These are phyloP conservation scores for Leishmania martiniquensis DNA, from an alignment of 208 protist genomes.

Conservation along the genomic window DNA sequence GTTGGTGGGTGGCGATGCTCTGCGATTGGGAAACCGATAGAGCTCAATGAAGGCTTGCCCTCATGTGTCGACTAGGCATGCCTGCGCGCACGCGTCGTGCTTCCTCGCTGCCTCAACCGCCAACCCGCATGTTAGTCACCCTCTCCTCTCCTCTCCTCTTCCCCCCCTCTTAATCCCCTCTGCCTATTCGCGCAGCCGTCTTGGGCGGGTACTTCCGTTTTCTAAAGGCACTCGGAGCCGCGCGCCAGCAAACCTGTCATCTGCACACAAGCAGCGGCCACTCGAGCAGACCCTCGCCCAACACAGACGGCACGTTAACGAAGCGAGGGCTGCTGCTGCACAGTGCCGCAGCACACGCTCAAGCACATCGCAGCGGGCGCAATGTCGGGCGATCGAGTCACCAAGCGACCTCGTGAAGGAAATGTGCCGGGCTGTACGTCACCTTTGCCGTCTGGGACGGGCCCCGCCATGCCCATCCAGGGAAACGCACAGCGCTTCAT, in stretches of 20 bases:
- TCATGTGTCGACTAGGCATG: neutral
- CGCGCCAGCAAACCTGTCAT: neutral
- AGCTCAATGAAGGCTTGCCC: neutral
- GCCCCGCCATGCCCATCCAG: conserved; percentile 9
- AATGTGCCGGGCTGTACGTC: neutral
- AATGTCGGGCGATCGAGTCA: neutral
- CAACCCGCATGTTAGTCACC: neutral
- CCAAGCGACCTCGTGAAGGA: conserved; percentile 13
- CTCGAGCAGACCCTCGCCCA: neutral
- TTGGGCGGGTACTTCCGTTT: neutral
- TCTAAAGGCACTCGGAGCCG: neutral
- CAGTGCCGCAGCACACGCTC: neutral
- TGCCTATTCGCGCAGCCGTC: neutral
- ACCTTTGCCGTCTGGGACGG: neutral
- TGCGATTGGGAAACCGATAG: neutral
- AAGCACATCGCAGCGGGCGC: neutral
- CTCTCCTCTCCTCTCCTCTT: neutral
- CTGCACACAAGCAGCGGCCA: neutral
- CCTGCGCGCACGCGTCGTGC: neutral
- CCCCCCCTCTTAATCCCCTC: neutral
- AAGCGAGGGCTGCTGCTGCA: neutral
- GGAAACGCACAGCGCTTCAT: conserved; percentile 23
- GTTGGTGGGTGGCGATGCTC: neutral
- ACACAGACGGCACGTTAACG: neutral
- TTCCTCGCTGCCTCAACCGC: neutral